These are phyloP conservation scores for Flaveria floridana DNA, from an alignment of 140 eudicot genomes.

Conservation along the genomic window DNA sequence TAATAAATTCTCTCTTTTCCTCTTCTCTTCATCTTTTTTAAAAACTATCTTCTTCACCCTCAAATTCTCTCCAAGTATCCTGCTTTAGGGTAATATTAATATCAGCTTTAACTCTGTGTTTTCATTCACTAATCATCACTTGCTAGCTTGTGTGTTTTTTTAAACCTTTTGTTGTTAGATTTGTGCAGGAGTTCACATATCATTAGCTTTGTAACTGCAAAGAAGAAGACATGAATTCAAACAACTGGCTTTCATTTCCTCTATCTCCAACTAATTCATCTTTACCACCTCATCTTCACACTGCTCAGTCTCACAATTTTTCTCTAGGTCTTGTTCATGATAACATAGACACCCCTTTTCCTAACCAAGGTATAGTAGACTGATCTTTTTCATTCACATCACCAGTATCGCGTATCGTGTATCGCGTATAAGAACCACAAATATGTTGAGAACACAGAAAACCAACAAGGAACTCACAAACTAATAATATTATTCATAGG, in stretches of 20 bases:
- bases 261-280: slow-evolving; percentile 80
- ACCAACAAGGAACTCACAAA: too few species aligned
- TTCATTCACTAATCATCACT: slow-evolving; percentile 19
- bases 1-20: slow-evolving; percentile 33
- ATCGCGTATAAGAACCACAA: too few species aligned
- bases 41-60: slow-evolving; percentile 29
- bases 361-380: slow-evolving; percentile 49
- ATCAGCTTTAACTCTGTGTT: background rate
- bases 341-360: slow-evolving; percentile 72
- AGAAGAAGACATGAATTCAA: slow-evolving; percentile 67
- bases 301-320: slow-evolving; percentile 68
- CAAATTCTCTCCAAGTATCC: slow-evolving; percentile 18
- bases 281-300: slow-evolving; percentile 57
- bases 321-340: slow-evolving; percentile 78
- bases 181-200: slow-evolving; percentile 44
- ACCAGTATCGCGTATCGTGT: too few species aligned
- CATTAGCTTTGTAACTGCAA: background rate
- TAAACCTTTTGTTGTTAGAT: slow-evolving; percentile 16
- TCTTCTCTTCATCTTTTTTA: slow-evolving; percentile 35
- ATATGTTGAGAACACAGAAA: too few species aligned
- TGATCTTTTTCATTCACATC: background rate
- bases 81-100: slow-evolving; percentile 35
- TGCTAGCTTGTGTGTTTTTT: background rate
- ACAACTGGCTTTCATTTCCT: slow-evolving; percentile 97
- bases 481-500: too few species aligned